Base-by-base conservation (phyloP, 495 filamentous ascomycete genomes). In the Penicillium lagena region DNA sequence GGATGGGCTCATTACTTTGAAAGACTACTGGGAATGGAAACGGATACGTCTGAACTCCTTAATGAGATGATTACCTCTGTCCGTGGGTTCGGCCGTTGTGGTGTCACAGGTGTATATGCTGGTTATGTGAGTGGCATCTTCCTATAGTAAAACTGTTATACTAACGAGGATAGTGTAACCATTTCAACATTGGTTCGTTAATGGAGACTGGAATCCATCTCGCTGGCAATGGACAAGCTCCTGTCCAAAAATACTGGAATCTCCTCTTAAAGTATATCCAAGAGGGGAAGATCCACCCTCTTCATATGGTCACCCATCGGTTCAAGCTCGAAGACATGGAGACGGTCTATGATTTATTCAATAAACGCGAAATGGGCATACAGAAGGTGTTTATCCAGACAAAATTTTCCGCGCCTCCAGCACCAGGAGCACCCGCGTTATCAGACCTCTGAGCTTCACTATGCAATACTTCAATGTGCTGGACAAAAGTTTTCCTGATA, bases 41-140 rank as follows among this genome's bases (percentile, higher is more conserved):
- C 87, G 3, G 90, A 95, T 60, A 88, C 85, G 4, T 83, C 80
- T 36, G 90, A 95, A 66, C 82, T 93, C 38, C 35, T 95, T 43
- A 96, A 96, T 55, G 87, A 96, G 68, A 88, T 89, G 81, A 78
- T 96, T 33, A 82, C 81, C 32, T 74, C 82, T 10, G 86, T 90
- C 9, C 72, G 83, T 32, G 85, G 80, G 40, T 94, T 80, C 59
- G 87, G 90, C 9, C 73, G 83, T 0, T 78, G 79, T 42, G 86
- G 88, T 13, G 70, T 95, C 40, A 95, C 87, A 0, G 89, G 86
- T 30, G 80, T 90, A 37, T 91, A 91, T 60, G 85, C 85, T 35
- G 88, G 86, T 39, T 91, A 80, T 64, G 84, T 90, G 60, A 66
- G 83, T 22, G 22, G 22, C 4, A 6, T 6, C 22, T 22, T 22